Base-by-base conservation (phyloP, 1,139 yeast genomes). In the Saccharomycopsis hybrid region DNA sequence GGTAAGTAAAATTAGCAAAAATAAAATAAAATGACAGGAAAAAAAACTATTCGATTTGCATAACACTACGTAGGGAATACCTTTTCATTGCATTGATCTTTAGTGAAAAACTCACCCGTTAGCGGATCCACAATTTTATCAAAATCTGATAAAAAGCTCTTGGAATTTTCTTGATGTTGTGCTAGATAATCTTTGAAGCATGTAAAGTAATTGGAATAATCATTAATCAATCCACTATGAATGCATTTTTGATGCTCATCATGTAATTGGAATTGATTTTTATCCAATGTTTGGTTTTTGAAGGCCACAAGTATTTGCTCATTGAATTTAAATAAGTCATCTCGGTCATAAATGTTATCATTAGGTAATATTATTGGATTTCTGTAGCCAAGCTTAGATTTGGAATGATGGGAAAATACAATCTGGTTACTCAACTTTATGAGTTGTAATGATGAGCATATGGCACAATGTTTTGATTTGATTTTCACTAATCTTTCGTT, bases 41-140 rank as follows among this genome's bases (percentile, higher is more conserved):
- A 18, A 9, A 48, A 48, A 28, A 44, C 51, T 13, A 48, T 50
- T 4, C 39, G 44, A 25, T 50, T 48, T 42, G 30, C 48, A 1
- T 43, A 50, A n/a, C 44, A 11, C 36, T n/a, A 53, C 18, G 55
- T 53, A 8, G 55, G 55, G 41, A 53, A 53, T 8, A 53, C 55
- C 32, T 49, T 53, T 2, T 30, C 28, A 5, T 41, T 33, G 32
- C 53, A 51, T 11, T 45, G 35, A 2, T 39, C 41, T 7, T 25
- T 32, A 3, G 28, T 30, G 29, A 48, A 53, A 29, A 41, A 13
- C 5, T 48, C 52, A 4, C 54, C 55, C 4, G 54, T 46, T n/a
- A 52, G 35, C 3, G 55, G 54, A 46, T 53, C 54, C 5, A 48
- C 54, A 3, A 53, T 33, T 24, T 36, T 25, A n/a, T 40, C 31